A percentile compares a stretch with the other conserved stretches of the same genome.
phyloP scores from a whole-genome alignment of 208 protist genomes.

The Naegleria lovaniensis region DNA sequence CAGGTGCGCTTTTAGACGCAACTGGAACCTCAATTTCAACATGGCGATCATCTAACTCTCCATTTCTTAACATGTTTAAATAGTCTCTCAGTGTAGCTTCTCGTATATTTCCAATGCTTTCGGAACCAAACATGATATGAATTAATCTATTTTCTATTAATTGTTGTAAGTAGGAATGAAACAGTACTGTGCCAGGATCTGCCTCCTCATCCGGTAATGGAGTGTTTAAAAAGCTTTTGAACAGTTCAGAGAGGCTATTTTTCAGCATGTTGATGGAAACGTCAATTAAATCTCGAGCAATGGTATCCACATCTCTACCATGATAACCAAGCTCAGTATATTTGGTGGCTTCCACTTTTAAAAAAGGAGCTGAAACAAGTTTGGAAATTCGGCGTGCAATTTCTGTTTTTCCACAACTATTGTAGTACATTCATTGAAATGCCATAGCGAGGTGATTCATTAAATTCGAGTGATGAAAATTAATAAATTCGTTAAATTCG shows the following conservation, averaged over 20 bases:
- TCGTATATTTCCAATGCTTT: neutral
- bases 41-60: constrained; percentile 18
- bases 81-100: neutral
- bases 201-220: neutral
- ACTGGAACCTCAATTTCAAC: neutral
- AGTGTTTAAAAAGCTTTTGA: neutral
- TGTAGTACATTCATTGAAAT: no score
- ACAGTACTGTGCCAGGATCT: constrained; percentile 44
- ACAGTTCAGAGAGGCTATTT: constrained; percentile 57
- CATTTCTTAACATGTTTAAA: constrained; percentile 12
- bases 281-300: constrained; percentile 91
- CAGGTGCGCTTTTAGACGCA: neutral
- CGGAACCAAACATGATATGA: constrained; percentile 60
- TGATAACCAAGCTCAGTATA: constrained; percentile 95
- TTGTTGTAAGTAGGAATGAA: constrained; percentile 41
- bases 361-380: constrained; percentile 89
- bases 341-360: constrained; percentile 97
- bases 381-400: constrained; percentile 92
- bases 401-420: constrained; percentile 49
- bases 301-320: constrained; percentile 90
- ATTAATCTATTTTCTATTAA: constrained; percentile 79
- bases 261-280: constrained; percentile 77
- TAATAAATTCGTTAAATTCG: no score
- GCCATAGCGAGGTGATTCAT: no score
- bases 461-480: no score